Evolutionary conservation across 2,329 filamentous ascomycete genomes (phyloP), one percentile per base, ranked within the genome.

Genomic region (Exophiala spinifera): DNA sequence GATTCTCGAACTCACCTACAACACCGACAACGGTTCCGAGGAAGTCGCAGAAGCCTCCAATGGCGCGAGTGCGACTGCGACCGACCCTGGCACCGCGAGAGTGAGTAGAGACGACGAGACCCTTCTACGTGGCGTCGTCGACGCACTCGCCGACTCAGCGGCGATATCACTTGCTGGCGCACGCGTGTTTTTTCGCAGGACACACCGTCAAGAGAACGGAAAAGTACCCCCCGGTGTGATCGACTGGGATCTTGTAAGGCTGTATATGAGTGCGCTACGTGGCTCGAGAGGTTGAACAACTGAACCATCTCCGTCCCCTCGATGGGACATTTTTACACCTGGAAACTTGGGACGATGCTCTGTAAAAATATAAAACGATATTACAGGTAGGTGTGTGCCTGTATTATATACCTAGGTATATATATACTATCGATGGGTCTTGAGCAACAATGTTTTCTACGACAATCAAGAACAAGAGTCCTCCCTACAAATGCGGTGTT

Each of bases 261-360:
- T 62, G 17, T 64, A 64, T 46, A 53, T 62, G 54, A 51, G 55
- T 25, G 40, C 60, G 17, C 51, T 64, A 8, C 53, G 60, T 51
- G 49, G 55, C 14, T 36, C 45, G 3, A 49, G 55, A 15, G 36
- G 31, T 34, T 52, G 25, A 54, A 37, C n/a, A n/a, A n/a, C n/a
- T n/a, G n/a, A n/a, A n/a, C n/a, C n/a, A n/a, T n/a, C n/a, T n/a
- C n/a, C n/a, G n/a, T n/a, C n/a, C 7, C 23, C 23, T 25, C 23
- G 7, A 25, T 25, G 14, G 33, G 33, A 36, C 33, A 15, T 11
- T 36, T 36, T 3, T 4, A 14, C 4, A 14, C 3, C 13, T 36
- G 3, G 33, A 36, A 36, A 15, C 23, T 25, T 31, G 7, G 8
- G 11, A 31, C 3, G 7, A 10, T 31, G 28, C 28, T 31, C 28